phyloP scores from a whole-genome alignment of 805 yeast species.

The Candida ovalis region DNA sequence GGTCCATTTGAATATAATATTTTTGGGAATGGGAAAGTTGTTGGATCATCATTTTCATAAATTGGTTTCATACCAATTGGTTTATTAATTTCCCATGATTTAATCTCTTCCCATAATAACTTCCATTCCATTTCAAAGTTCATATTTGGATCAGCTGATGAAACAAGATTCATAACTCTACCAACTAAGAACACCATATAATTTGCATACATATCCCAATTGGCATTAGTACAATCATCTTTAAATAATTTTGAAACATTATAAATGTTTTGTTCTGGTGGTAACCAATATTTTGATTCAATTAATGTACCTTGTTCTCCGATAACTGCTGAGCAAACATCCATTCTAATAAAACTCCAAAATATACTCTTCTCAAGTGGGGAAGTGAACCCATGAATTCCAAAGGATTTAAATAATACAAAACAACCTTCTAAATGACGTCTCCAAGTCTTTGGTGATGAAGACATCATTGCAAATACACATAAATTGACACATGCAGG shows the following conservation, averaged over 20 bases:
- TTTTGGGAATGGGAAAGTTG: slow-evolving; percentile 29
- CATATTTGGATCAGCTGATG: slow-evolving; percentile 17
- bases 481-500: slow-evolving; percentile 26
- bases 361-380: slow-evolving; percentile 35
- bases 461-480: slow-evolving; percentile 40
- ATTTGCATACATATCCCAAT: slow-evolving; percentile 35
- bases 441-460: slow-evolving; percentile 38
- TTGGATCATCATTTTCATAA: slow-evolving; percentile 26
- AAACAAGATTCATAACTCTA: slow-evolving; percentile 34
- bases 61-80: slow-evolving; percentile 35
- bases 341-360: slow-evolving; percentile 44
- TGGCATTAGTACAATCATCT: slow-evolving; percentile 15
- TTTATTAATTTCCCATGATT: slow-evolving; percentile 31
- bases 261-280: slow-evolving; percentile 18
- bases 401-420: slow-evolving; percentile 33
- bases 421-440: slow-evolving; percentile 41
- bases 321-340: slow-evolving; percentile 37
- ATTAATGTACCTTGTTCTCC: slow-evolving; percentile 37
- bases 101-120: slow-evolving; percentile 35
- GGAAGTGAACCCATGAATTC: slow-evolving; percentile 36
- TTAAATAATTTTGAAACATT: slow-evolving; percentile 23
- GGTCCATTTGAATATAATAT: slow-evolving; percentile 37
- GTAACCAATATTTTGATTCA: slow-evolving; percentile 34
- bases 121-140: slow-evolving; percentile 36
- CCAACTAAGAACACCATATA: slow-evolving; percentile 38